Evolutionary conservation across 108 stramenopile species (phyloP), one percentile per base, ranked within the genome.

Genomic region (Skeletonema potamos): DNA sequence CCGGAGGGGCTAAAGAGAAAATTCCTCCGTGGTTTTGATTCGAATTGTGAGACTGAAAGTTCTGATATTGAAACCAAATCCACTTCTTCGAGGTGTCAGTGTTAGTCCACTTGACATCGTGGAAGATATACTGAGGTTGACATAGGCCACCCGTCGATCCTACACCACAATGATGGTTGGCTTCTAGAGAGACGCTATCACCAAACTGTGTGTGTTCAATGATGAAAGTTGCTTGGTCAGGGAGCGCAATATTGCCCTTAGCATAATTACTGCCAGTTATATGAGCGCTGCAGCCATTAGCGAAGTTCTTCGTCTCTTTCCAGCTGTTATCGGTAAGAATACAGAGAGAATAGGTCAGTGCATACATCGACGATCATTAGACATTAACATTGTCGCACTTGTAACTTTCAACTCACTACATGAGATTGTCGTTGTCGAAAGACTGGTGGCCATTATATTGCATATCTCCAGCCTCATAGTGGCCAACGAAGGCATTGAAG

Each of bases 271-370:
- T 74, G 15, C 73, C 74, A 6, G 74, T 59, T 11, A 88, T 46
- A 62, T 88, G 87, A 6, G 87, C 75, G 51, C 71, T 54, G 54
- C 87, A 88, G 10, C 87, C 87, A 68, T 88, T 77, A 7, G 63
- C 74, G 54, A 88, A 85, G 73, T 77, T 81, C 54, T 81, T 82
- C 28, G 87, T 79, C 75, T 84, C 83, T 64, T 88, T 88, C 87
- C 87, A 88, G 44, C 44, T 46, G 18, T 13, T 18, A 46, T 4
- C 4, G 44, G 17, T 0, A 11, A 41, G 13, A 41, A 41, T 41
- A 41, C 44, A 46, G n/a, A 46, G 36, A 46, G 44, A 6, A 46
- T 18, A 18, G 0, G 44, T 46, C 6, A 46, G 44, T 46, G 39
- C 13, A 41, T 41, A 18, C 20, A 46, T 5, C 44, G 44, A 20